Evolutionary conservation across 169 alveolate species (phyloP), one percentile per base, ranked within the genome.

Genomic region (Perkinsus marinus): DNA sequence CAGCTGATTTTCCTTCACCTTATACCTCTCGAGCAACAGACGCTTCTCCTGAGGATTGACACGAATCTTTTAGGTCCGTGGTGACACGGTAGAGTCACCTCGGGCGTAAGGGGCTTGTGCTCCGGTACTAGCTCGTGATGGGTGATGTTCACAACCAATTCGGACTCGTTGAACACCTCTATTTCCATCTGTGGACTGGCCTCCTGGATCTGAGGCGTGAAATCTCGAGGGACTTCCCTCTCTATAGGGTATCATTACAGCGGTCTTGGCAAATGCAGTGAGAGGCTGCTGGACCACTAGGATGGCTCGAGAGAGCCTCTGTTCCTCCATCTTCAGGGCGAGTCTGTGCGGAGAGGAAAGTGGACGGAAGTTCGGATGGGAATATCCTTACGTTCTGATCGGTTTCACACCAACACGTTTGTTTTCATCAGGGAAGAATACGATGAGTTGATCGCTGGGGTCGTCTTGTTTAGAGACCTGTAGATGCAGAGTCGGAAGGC

Each of bases 61-160:
- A n/a, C n/a, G n/a, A n/a, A n/a, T n/a, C n/a, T n/a, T n/a, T n/a
- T n/a, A n/a, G n/a, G n/a, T n/a, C n/a, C 37, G 26, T 57, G 37
- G 5, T 57, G 37, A 13, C 34, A 57, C 22, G 34, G 79, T 2
- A 13, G 5, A 57, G 79, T 57, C 22, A 57, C 79, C 79, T 97
- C 99, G 91, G 95, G 95, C 39, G 98, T 93, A 90, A 98, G 96
- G 19, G 99, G 98, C 90, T 97, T 95, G 94, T 98, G 99, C 94
- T 96, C 96, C 39, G 99, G 99, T 79, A 98, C 99, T 91, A 98
- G 95, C 93, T 98, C 99, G 92, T 99, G 99, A 93, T 97, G 97
- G 0, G 99, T 99, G 91, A 99, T 98, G 95, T 98, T 98, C 89
- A 98, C 97, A 93, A 97, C 93, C 90, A 97, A 93, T 93, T 97